These are phyloP conservation scores for Pestalotiopsis sp. DNA, from an alignment of 2,329 filamentous ascomycete genomes.

Conservation along the genomic window DNA sequence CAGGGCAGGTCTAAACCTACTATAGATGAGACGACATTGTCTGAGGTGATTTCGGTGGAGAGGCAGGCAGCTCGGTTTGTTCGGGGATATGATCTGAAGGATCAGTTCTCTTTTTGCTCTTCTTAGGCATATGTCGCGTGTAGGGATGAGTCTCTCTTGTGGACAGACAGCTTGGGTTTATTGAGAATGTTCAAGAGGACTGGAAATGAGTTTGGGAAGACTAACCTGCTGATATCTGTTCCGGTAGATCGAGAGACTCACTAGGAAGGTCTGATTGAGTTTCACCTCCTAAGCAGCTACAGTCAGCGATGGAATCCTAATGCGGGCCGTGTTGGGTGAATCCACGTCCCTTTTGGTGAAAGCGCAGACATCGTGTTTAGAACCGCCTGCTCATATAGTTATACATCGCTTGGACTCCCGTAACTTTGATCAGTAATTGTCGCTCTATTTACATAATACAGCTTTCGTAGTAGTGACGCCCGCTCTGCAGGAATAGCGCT, in stretches of 20 bases:
- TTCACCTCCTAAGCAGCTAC: not conserved
- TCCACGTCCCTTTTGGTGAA: not conserved
- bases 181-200: no score
- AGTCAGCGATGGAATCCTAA: not conserved
- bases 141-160: not conserved
- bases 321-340: not conserved
- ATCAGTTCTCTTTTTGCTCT: not conserved
- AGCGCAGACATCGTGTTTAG: not conserved
- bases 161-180: not conserved
- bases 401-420: not conserved
- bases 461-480: not conserved
- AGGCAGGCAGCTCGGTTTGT: not conserved
- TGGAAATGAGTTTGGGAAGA: not conserved
- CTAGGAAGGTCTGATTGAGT: not conserved
- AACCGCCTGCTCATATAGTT: not conserved
- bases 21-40: not conserved
- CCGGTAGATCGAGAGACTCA: not conserved
- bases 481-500: not conserved
- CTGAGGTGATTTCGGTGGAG: not conserved
- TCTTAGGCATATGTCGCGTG: not conserved
- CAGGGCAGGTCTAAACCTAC: not conserved
- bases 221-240: not conserved
- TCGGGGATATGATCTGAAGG: not conserved
- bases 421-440: not conserved
- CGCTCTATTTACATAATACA: not conserved